Conservation (phyloP, 2,329 filamentous ascomycete genomes). For the Niveomyces coronatus region DNA sequence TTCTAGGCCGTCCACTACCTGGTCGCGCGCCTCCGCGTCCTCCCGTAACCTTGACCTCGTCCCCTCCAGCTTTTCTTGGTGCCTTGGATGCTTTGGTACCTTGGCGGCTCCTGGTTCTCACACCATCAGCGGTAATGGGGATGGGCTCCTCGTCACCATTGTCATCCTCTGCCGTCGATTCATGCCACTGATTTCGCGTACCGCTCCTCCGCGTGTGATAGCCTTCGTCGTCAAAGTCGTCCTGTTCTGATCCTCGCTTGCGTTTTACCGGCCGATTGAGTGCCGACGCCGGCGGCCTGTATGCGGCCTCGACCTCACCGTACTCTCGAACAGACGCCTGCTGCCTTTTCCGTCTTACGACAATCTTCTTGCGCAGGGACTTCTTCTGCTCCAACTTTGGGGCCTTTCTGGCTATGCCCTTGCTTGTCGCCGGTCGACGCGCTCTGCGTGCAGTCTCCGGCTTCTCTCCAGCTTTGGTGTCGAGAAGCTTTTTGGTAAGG, state of each 20-base stretch:
- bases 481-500: conserved; percentile 35
- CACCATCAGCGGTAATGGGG: neutral
- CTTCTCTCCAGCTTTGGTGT: conserved; percentile 26
- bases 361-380: conserved; percentile 11
- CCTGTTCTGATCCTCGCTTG: conserved; percentile 3
- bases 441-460: conserved; percentile 16
- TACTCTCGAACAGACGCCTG: neutral
- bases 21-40: conserved; percentile 29
- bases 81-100: conserved; percentile 15
- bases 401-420: conserved; percentile 16
- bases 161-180: conserved; percentile 4
- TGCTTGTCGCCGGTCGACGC: conserved; percentile 12
- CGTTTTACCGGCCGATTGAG: conserved; percentile 3
- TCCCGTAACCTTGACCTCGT: conserved; percentile 21
- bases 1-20: conserved; percentile 29
- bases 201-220: neutral
- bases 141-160: conserved; percentile 13
- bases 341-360: conserved; percentile 16
- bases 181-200: conserved; percentile 4
- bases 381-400: conserved; percentile 17
- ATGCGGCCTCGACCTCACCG: neutral
- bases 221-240: conserved; percentile 1
- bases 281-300: neutral
- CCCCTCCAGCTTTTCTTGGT: conserved; percentile 13
- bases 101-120: conserved; percentile 1